phyloP scores from a whole-genome alignment of 1,284 basidiomycete species.

The Sanghuangporus sanghuang region DNA sequence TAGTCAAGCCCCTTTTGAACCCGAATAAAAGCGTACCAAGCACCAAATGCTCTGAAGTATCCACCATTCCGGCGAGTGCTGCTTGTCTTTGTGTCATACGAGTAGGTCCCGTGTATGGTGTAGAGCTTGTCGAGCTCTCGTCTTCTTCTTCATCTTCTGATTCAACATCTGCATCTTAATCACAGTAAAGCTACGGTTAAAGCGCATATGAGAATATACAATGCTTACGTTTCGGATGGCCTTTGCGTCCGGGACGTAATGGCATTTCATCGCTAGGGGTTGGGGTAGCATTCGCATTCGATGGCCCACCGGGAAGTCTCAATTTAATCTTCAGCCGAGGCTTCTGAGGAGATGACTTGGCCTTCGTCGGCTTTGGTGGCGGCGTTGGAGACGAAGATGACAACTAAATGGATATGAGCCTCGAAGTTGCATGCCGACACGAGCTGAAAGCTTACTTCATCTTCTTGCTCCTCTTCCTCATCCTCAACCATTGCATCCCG shows the following conservation, averaged over 20 bases:
- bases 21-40: slow-evolving; percentile 35
- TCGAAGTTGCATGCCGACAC: not conserved
- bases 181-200: slow-evolving; percentile 8
- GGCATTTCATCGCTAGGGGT: slow-evolving; percentile 31
- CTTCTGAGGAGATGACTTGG: slow-evolving; percentile 22
- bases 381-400: slow-evolving; percentile 8
- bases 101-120: slow-evolving; percentile 30
- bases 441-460: slow-evolving; percentile 18
- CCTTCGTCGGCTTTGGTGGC: slow-evolving; percentile 10
- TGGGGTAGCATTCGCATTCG: slow-evolving; percentile 35
- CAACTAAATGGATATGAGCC: slow-evolving; percentile 8
- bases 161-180: slow-evolving; percentile 53
- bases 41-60: slow-evolving; percentile 55
- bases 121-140: slow-evolving; percentile 27
- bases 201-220: not conserved
- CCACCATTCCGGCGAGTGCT: slow-evolving; percentile 61
- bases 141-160: slow-evolving; percentile 38
- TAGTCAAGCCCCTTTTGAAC: not conserved
- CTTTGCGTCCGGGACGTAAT: slow-evolving; percentile 23
- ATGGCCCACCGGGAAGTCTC: slow-evolving; percentile 44
- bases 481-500: slow-evolving; percentile 29
- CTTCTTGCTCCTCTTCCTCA: slow-evolving; percentile 26
- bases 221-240: slow-evolving; percentile 20
- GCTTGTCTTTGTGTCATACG: slow-evolving; percentile 68
- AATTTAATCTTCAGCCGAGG: slow-evolving; percentile 60